A percentile compares a stretch with the other conserved stretches of the same genome.
phyloP scores from a whole-genome alignment of 1,284 basidiomycete genomes.

The Cutaneotrichosporon cyanovorans region DNA sequence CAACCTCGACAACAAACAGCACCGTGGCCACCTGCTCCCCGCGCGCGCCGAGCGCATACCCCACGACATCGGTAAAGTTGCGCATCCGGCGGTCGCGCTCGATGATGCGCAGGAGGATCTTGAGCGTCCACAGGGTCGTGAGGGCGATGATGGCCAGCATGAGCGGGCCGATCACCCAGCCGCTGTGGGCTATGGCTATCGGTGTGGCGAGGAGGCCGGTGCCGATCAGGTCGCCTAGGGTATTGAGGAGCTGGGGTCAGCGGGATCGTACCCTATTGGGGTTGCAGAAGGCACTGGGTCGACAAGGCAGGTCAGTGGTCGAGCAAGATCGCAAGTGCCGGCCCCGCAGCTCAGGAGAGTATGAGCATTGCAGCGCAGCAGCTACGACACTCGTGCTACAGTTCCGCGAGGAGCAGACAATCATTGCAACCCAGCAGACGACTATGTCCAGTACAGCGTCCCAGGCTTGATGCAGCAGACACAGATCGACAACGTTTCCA shows the following conservation, averaged over 20 bases:
- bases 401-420: no score
- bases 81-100: constrained; percentile 36
- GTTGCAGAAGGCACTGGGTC: no score
- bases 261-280: no score
- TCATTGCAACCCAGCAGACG: no score
- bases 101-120: constrained; percentile 40
- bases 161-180: constrained; percentile 69
- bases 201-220: constrained; percentile 85
- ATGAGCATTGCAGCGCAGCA: no score
- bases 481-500: no score
- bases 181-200: constrained; percentile 73
- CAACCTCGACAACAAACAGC: constrained; percentile 77
- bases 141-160: constrained; percentile 66
- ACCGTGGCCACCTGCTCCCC: constrained; percentile 61
- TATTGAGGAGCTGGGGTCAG: constrained; percentile 64
- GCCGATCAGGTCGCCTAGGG: constrained; percentile 72
- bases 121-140: constrained; percentile 71
- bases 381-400: no score
- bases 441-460: no score
- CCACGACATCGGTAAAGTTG: constrained; percentile 40
- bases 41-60: constrained; percentile 51
- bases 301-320: no score
- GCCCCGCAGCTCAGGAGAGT: no score
- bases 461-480: no score
- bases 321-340: no score